These are phyloP conservation scores for Rhodotorula sp. DNA, from an alignment of 1,284 basidiomycete species.

Conservation along the genomic window DNA sequence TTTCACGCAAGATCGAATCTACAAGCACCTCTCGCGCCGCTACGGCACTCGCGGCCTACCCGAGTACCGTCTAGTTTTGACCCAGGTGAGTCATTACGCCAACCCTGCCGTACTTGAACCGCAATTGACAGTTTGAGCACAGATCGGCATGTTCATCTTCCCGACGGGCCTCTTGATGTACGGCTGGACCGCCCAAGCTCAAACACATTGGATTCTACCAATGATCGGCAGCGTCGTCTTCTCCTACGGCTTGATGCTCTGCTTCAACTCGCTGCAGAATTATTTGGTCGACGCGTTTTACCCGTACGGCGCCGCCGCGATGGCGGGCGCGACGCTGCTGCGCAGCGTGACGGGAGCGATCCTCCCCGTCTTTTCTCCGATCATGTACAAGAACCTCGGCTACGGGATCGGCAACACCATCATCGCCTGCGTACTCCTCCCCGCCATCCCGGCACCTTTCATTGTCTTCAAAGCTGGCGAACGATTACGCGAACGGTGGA, in stretches of 20 bases:
- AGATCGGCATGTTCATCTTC: constrained; percentile 53
- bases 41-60: constrained; percentile 49
- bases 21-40: constrained; percentile 46
- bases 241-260: constrained; percentile 34
- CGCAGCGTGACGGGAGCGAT: constrained; percentile 51
- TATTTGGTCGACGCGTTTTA: constrained; percentile 34
- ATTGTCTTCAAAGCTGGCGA: constrained; percentile 52
- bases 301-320: constrained; percentile 54
- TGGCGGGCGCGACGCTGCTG: constrained; percentile 49
- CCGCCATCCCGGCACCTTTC: constrained; percentile 52
- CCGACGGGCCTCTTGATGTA: constrained; percentile 53
- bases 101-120: too few species aligned
- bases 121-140: too few species aligned
- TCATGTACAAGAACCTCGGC: constrained; percentile 52
- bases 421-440: constrained; percentile 49
- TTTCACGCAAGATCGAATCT: constrained; percentile 52
- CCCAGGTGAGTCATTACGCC: neutral
- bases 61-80: constrained; percentile 48
- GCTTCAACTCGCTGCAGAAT: constrained; percentile 40
- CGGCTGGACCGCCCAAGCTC: constrained; percentile 49
- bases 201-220: constrained; percentile 51
- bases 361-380: constrained; percentile 52
- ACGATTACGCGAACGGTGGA: constrained; percentile 49
- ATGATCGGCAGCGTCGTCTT: constrained; percentile 46
- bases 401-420: constrained; percentile 54